Base-by-base conservation (phyloP, 2,329 filamentous ascomycete species). In the Hypoxylon sp. region DNA sequence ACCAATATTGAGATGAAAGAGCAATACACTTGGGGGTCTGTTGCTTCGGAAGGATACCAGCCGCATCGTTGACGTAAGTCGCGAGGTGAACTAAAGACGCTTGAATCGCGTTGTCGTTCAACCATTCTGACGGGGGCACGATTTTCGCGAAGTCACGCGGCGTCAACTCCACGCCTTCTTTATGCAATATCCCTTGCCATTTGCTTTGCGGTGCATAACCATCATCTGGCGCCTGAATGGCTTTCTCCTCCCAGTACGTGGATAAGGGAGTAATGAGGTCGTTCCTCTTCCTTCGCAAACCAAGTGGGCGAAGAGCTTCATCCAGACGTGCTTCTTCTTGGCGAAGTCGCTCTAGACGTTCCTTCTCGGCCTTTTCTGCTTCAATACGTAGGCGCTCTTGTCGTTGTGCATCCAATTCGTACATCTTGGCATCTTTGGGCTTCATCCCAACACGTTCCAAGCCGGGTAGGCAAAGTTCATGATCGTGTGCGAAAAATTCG, bases 41-140 rank as follows among this genome's bases (percentile, higher is more conserved):
- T 37, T 75, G 79, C 75, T 82, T 85, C 66, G 79, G 74, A 70
- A 81, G 82, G 60, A 85, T 84, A 27, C 89, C 89, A 30, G 84
- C 85, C 33, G 85, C 81, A 64, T 84, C 80, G 75, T 91, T 91
- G 74, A 90, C 80, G 55, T 85, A 85, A 14, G 84, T 82, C 53
- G 90, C 88, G 13, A 94, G 81, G 75, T 88, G 86, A 30, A 85
- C 80, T 27, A 94, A 83, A 53, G 88, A 88, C 13, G 88, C 87
- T 73, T 93, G 92, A 73, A 95, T 88, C 56, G 92, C 88, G 72
- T 92, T 90, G 77, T 95, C 92, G 70, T 95, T 94, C 6, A 95
- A 85, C 92, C 92, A 95, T 30, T 83, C 83, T 0, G 80, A 83
- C 7, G 81, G 78, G 17, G 82, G 82, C 14, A 91, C 83, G 6